Evolutionary conservation across 2,329 filamentous ascomycete species (phyloP).

Genomic region (Metarhizium anisopliae): DNA sequence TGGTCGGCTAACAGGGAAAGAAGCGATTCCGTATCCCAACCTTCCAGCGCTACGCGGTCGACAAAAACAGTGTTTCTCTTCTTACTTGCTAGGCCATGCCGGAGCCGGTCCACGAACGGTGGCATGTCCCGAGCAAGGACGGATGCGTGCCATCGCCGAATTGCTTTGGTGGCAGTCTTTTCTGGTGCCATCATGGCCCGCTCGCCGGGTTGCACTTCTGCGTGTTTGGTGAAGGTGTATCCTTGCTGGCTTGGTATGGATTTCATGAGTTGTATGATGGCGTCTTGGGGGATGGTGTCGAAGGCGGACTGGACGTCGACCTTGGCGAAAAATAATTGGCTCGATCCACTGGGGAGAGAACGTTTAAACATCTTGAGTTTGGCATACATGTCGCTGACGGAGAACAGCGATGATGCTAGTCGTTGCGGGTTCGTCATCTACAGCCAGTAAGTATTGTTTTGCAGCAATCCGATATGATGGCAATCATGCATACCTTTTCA

Average conservation of each 20-base stretch:
- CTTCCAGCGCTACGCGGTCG: constrained; percentile 52
- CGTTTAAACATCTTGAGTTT: constrained; percentile 63
- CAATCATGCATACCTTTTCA: constrained; percentile 53
- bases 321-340: constrained; percentile 74
- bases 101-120: constrained; percentile 36
- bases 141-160: constrained; percentile 42
- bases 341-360: constrained; percentile 27
- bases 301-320: constrained; percentile 88
- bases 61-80: constrained; percentile 70
- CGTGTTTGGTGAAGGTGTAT: constrained; percentile 68
- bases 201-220: constrained; percentile 53
- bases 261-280: constrained; percentile 57
- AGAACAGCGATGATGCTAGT: constrained; percentile 75
- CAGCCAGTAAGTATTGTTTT: neutral
- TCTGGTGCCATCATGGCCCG: constrained; percentile 12
- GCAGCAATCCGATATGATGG: neutral
- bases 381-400: constrained; percentile 68
- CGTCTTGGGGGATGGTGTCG: constrained; percentile 83
- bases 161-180: constrained; percentile 24
- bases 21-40: constrained; percentile 49
- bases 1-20: constrained; percentile 68
- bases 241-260: constrained; percentile 45
- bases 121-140: constrained; percentile 36
- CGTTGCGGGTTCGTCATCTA: constrained; percentile 40
- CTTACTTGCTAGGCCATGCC: constrained; percentile 26